Evolutionary conservation across 345 rosid species (phyloP), one percentile per base, ranked within the genome.

Genomic region (Passiflora organensis): DNA sequence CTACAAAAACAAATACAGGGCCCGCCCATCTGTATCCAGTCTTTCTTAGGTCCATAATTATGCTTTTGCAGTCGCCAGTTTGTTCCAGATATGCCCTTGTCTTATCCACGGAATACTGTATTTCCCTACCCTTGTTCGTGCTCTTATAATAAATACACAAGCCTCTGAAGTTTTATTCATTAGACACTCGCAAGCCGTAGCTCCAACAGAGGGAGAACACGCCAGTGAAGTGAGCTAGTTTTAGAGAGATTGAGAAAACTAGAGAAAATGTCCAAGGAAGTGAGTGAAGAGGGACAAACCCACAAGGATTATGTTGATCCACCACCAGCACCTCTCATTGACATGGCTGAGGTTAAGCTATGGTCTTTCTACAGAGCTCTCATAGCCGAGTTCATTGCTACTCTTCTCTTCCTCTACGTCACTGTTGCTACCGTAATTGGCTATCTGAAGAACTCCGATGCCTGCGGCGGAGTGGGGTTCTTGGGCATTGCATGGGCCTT

Each of bases 301-400:
- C 83, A 74, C 53, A 90, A 82, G 77, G 95, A 90, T 71, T 90
- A 90, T 58, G 97, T 78, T 0, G 95, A 90, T 61, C 97, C 97
- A n/a, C 97, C 97, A 51, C 97, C 97, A 16, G 95, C 97, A 21
- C 97, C 91, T 0, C 62, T 90, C 16, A 2, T 87, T 6, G 96
- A 81, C 80, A 25, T 53, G 71, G 83, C 51, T 1, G 95, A 90
- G 68, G 50, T 90, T 67, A 77, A 72, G 74, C 80, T 76, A 18
- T 90, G 97, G 97, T 85, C 97, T 21, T 87, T 90, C 62, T 77
- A 87, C 83, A 78, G 97, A 56, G 96, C 97, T 41, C 80, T 90
- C 70, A 83, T 90, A 59, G 97, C 97, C 4, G 97, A 90, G 91
- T 87, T 90, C 63, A 57, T 90, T 6, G 97, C 97, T 64, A 90